A percentile compares a stretch with the other conserved stretches of the same genome.
phyloP scores from a whole-genome alignment of 805 yeast species.

The Lipomyces kockii region DNA sequence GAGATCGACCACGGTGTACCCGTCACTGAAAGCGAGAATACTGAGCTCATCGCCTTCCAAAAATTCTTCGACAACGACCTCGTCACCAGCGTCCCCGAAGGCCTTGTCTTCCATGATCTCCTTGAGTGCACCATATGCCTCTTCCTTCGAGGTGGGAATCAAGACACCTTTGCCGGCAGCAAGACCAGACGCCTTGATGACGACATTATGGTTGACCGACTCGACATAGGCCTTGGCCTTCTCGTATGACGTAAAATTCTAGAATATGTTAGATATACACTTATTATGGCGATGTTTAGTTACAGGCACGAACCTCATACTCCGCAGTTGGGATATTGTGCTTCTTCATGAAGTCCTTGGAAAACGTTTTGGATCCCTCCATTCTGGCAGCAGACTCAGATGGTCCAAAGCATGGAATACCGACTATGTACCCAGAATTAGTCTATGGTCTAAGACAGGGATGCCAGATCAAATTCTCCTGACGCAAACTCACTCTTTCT shows the following conservation, averaged over 20 bases:
- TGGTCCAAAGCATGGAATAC: conserved; percentile 98
- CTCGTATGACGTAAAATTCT: conserved; percentile 74
- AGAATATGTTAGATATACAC: background rate
- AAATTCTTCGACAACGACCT: conserved; percentile 93
- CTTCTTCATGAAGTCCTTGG: conserved; percentile 90
- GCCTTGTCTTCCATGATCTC: conserved; percentile 88
- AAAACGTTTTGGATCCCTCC: conserved; percentile 96
- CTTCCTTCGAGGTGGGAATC: conserved; percentile 82
- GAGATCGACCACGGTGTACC: conserved; percentile 84
- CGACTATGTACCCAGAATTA: conserved; percentile 51
- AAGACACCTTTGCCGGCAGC: conserved; percentile 99
- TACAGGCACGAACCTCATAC: conserved; percentile 51
- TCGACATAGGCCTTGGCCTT: conserved; percentile 74
- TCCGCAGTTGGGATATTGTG: conserved; percentile 94
- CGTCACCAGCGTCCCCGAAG: conserved; percentile 93
- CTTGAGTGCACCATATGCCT: conserved; percentile 81
- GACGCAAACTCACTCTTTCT: conserved; percentile 46
- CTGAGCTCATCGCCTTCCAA: conserved; percentile 97
- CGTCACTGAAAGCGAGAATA: conserved; percentile 89
- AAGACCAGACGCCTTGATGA: conserved; percentile 94
- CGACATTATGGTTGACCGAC: conserved; percentile 72
- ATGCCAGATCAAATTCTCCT: background rate
- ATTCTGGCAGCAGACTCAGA: conserved; percentile 82
- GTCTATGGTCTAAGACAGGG: background rate
- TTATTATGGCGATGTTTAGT: background rate